Evolutionary conservation across 202 grass and related monocot genomes (phyloP).

Genomic region (Musa balbisiana): DNA sequence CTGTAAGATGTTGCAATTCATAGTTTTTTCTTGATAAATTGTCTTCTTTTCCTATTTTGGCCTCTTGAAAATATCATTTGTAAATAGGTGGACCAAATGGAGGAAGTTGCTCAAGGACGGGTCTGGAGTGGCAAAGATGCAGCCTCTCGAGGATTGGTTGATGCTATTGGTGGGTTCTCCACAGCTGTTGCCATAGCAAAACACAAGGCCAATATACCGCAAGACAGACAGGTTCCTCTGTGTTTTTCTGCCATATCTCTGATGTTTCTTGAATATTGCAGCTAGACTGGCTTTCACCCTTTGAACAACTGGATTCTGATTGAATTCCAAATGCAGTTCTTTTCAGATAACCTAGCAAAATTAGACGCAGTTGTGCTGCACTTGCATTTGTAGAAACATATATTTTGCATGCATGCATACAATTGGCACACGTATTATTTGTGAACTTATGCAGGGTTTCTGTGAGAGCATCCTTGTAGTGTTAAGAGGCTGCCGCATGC

Average conservation of each 20-base stretch:
- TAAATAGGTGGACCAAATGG: conserved; percentile 83
- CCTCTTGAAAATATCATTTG: conserved; percentile 29
- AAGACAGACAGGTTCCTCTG: conserved; percentile 54
- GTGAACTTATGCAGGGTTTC: not conserved
- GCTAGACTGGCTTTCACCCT: not conserved
- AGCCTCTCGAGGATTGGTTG: conserved; percentile 77
- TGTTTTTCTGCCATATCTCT: not conserved
- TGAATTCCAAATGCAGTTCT: no score
- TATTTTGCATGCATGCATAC: no score
- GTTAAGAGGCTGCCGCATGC: not conserved
- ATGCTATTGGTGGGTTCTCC: conserved; percentile 85
- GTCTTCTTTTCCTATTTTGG: not conserved
- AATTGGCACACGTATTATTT: no score
- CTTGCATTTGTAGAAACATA: no score
- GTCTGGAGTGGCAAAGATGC: conserved; percentile 96
- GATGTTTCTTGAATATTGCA: not conserved
- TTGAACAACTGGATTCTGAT: no score
- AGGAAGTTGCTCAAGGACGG: conserved; percentile 86
- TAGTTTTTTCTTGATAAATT: not conserved
- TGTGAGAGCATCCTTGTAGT: not conserved
- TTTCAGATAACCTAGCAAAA: no score
- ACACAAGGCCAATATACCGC: conserved; percentile 85
- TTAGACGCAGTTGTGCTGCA: no score
- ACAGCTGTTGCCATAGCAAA: conserved; percentile 92
- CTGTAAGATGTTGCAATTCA: conserved; percentile 34